Percentiles rank a stretch among this genome's conserved stretches.
Conservation (phyloP, 768 basidiomycete species). For the Kwoniella mangroviensis region DNA sequence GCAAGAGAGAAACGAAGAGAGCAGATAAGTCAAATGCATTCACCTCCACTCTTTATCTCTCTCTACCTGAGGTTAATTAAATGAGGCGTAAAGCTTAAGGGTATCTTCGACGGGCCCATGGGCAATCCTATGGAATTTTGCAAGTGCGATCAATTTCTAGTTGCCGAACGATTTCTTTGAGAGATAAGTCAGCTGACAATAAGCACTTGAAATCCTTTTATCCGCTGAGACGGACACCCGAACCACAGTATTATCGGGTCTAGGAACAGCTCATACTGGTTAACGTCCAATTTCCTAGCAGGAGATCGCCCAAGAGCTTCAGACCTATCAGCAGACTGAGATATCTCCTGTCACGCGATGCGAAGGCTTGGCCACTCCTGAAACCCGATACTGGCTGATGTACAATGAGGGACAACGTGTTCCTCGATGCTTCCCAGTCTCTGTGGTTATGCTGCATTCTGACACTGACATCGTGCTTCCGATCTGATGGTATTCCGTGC, state of each 20-base stretch:
- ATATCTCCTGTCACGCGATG: no score
- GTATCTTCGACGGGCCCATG: not conserved
- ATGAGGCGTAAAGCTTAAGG: not conserved
- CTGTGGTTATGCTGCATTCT: no score
- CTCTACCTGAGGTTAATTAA: not conserved
- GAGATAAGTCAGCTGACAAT: not conserved
- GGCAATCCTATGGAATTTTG: no score
- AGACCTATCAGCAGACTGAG: no score
- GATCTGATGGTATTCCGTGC: no score
- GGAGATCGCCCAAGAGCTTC: no score
- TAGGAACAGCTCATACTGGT: not conserved
- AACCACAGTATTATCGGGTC: not conserved
- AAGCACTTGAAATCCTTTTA: not conserved
- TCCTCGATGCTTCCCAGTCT: no score
- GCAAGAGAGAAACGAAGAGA: not conserved
- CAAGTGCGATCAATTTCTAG: not conserved
- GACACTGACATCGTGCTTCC: no score
- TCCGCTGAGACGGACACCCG: conserved; percentile 1
- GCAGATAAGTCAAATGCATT: not conserved
- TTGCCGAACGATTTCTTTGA: not conserved
- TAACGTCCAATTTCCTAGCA: no score
- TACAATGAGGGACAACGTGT: no score
- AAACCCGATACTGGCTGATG: no score
- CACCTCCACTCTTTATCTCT: not conserved
- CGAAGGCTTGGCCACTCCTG: no score